A percentile compares a stretch with the other conserved stretches of the same genome.
phyloP scores from a whole-genome alignment of 208 protist species.

The Wallacemonas collosoma region DNA sequence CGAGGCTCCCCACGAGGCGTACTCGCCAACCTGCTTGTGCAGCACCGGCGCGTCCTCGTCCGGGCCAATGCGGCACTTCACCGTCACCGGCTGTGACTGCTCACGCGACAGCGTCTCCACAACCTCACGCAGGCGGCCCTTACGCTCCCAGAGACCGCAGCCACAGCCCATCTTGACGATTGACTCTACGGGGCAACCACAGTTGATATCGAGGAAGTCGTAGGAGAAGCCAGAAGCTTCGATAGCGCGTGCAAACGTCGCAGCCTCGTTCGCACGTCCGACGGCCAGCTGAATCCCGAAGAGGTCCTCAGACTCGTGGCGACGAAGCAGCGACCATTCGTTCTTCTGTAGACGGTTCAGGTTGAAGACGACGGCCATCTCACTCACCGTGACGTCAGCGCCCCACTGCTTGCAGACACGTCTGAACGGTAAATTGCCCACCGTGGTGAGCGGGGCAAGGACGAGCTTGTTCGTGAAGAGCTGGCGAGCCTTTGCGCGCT shows the following conservation, averaged over 20 bases:
- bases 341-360: slow-evolving; percentile 80
- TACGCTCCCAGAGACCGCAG: slow-evolving; percentile 85
- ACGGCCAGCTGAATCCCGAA: slow-evolving; percentile 95
- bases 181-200: slow-evolving; percentile 95
- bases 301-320: slow-evolving; percentile 94
- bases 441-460: slow-evolving; percentile 97
- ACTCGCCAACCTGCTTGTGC: slow-evolving; percentile 87
- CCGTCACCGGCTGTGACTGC: slow-evolving; percentile 79
- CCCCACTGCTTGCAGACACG: slow-evolving; percentile 92
- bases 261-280: slow-evolving; percentile 58
- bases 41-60: slow-evolving; percentile 71
- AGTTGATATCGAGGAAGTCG: slow-evolving; percentile 97
- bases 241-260: slow-evolving; percentile 63
- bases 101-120: slow-evolving; percentile 52
- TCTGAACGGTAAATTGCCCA: slow-evolving; percentile 98
- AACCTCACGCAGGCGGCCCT: slow-evolving; percentile 74
- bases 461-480: slow-evolving; percentile 92
- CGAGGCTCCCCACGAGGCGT: slow-evolving; percentile 81
- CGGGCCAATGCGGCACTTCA: slow-evolving; percentile 93
- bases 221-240: slow-evolving; percentile 78
- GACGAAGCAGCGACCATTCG: slow-evolving; percentile 94
- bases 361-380: slow-evolving; percentile 95
- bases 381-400: slow-evolving; percentile 94
- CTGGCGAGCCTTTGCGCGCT: slow-evolving; percentile 33
- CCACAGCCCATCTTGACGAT: slow-evolving; percentile 88